Evolutionary conservation across 208 protist species (phyloP).

Genomic region (Naegleria lovaniensis): DNA sequence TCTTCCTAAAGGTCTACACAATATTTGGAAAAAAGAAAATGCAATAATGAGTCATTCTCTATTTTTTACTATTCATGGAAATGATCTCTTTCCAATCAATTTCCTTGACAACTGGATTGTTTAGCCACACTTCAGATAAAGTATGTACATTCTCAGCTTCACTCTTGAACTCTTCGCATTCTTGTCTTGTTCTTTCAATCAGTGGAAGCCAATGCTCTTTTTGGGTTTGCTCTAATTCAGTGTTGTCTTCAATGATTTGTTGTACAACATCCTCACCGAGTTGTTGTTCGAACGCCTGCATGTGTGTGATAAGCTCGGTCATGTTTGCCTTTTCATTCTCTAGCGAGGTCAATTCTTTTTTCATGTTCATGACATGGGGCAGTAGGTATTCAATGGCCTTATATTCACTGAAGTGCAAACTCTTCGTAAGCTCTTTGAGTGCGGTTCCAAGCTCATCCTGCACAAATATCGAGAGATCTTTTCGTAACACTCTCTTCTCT

Average conservation of each 20-base stretch:
- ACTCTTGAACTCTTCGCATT: neutral
- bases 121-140: neutral
- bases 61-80: neutral
- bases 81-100: neutral
- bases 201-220: neutral
- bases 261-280: neutral
- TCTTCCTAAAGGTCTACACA: neutral
- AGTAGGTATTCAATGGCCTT: neutral
- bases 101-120: neutral
- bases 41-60: neutral
- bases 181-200: neutral
- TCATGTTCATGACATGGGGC: neutral
- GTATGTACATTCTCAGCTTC: neutral
- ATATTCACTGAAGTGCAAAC: neutral
- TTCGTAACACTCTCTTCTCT: neutral
- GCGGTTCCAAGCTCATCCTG: neutral
- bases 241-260: neutral
- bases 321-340: neutral
- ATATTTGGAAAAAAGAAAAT: neutral
- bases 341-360: neutral
- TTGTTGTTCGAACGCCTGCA: neutral
- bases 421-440: neutral
- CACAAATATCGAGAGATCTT: neutral
- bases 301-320: neutral
- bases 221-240: neutral